Evolutionary conservation across 768 basidiomycete genomes (phyloP).

Genomic region (Vararia minispora): DNA sequence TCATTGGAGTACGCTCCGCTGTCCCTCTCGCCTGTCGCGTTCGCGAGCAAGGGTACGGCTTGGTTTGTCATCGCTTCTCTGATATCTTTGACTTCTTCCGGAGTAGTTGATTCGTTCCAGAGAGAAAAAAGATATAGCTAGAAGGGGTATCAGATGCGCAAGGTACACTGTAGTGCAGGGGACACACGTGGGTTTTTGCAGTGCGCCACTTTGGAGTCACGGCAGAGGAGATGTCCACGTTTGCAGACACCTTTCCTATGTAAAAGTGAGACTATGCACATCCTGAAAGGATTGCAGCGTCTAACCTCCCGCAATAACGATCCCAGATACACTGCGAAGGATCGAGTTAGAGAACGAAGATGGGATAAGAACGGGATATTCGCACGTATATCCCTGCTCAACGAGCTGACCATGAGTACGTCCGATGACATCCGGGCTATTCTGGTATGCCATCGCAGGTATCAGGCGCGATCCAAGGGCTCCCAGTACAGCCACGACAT

Average conservation of each 20-base stretch:
- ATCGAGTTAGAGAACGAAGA: neutral
- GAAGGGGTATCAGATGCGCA: too few species aligned
- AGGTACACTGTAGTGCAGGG: neutral
- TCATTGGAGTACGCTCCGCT: conserved; percentile 26
- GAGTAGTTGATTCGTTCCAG: conserved; percentile 3
- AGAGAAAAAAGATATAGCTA: too few species aligned
- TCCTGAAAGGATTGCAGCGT: too few species aligned
- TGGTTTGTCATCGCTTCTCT: conserved; percentile 16
- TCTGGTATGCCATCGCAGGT: conserved; percentile 1
- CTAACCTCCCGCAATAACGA: conserved; percentile 14
- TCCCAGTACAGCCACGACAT: conserved; percentile 7
- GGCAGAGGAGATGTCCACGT: conserved; percentile 22
- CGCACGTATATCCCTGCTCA: conserved; percentile 3
- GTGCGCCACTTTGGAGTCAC: conserved; percentile 26
- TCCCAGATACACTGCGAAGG: neutral
- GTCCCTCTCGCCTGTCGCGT: conserved; percentile 17
- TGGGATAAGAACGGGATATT: conserved; percentile 2
- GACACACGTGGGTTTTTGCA: conserved; percentile 26
- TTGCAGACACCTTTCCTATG: conserved; percentile 24
- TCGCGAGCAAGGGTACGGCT: conserved; percentile 19
- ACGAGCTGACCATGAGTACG: conserved; percentile 5
- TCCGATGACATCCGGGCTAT: conserved; percentile 3
- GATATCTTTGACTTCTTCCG: conserved; percentile 11
- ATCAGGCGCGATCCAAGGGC: conserved; percentile 11
- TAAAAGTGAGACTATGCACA: too few species aligned